phyloP scores from a whole-genome alignment of 169 alveolate genomes.

The Plasmodium gonderi region DNA sequence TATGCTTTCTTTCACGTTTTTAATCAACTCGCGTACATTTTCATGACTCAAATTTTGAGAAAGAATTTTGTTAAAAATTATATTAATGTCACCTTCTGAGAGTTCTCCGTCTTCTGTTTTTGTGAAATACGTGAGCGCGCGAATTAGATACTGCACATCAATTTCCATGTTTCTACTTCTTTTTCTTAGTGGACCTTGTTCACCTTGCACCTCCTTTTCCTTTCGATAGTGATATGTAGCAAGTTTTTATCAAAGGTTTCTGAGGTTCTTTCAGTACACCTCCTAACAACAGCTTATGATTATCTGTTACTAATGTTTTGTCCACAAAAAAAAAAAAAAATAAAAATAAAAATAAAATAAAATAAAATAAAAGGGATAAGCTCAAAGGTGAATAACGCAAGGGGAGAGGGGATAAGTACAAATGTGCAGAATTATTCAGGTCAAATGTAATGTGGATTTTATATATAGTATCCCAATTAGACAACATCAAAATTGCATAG shows the following conservation, averaged over 20 bases:
- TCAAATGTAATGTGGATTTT: not conserved
- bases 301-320: no score
- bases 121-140: slow-evolving; percentile 48
- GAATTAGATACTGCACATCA: slow-evolving; percentile 41
- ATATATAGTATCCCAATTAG: not conserved
- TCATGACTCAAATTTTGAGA: slow-evolving; percentile 51
- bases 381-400: no score
- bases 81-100: slow-evolving; percentile 14
- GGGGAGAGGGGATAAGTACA: not conserved
- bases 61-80: slow-evolving; percentile 65
- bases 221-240: no score
- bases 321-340: no score
- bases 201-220: not conserved
- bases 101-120: slow-evolving; percentile 32
- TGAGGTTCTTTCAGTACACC: no score
- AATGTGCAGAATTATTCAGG: not conserved
- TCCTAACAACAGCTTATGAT: no score
- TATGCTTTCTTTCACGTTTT: slow-evolving; percentile 37
- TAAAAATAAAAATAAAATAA: no score
- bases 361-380: no score
- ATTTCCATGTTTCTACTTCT: slow-evolving; percentile 16
- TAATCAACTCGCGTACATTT: slow-evolving; percentile 21
- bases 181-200: not conserved
- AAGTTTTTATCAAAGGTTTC: no score
- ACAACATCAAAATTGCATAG: not conserved